Percentiles rank a stretch among this genome's conserved stretches.
phyloP scores from a whole-genome alignment of 164 flowering plant species.

The Platanus orientalis region DNA sequence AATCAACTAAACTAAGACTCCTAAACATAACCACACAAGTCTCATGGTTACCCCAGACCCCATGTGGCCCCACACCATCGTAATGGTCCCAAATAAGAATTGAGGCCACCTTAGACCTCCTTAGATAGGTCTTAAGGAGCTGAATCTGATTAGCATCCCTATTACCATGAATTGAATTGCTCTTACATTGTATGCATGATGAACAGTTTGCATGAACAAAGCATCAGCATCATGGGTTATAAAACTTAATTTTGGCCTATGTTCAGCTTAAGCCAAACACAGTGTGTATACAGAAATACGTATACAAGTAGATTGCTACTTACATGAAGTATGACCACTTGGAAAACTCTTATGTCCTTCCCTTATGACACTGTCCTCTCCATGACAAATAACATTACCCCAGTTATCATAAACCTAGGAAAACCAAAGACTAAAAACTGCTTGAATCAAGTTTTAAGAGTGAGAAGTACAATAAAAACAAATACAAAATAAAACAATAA shows the following conservation, averaged over 20 bases:
- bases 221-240: not conserved
- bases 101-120: too few relatives aligned
- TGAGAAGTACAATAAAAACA: not conserved
- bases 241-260: not conserved
- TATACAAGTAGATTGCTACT: constrained; percentile 75
- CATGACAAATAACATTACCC: constrained; percentile 71
- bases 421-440: not conserved
- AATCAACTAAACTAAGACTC: too few relatives aligned
- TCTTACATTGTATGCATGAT: not conserved
- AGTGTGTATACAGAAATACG: too few relatives aligned
- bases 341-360: constrained; percentile 93
- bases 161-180: not conserved
- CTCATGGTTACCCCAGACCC: too few relatives aligned
- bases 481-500: not conserved
- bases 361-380: constrained; percentile 43
- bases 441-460: not conserved
- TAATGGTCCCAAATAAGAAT: too few relatives aligned
- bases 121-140: too few relatives aligned
- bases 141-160: too few relatives aligned
- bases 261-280: not conserved
- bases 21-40: too few relatives aligned
- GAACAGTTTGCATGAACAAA: not conserved
- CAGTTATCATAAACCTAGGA: constrained; percentile 48
- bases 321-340: too few relatives aligned
- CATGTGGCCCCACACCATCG: too few relatives aligned